Conservation (phyloP, 805 yeast species). For the Hanseniaspora clermontiae region DNA sequence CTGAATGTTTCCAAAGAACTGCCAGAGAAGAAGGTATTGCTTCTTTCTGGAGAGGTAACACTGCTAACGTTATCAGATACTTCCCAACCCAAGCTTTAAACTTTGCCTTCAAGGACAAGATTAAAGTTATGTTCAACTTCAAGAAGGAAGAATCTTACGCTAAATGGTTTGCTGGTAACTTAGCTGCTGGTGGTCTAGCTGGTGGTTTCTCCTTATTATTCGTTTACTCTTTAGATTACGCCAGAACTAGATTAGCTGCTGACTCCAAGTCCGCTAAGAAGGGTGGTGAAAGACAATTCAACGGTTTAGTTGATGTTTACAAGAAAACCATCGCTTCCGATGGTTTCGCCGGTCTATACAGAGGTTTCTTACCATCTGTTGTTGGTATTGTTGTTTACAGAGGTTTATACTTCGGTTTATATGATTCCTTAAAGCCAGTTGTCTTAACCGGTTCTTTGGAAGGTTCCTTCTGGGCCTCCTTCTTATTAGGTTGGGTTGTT, state of each 20-base stretch:
- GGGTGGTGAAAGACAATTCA: constrained; percentile 93
- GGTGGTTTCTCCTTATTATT: constrained; percentile 91
- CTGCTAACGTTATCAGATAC: constrained; percentile 96
- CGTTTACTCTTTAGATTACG: constrained; percentile 94
- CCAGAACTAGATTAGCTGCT: constrained; percentile 98
- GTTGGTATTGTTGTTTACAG: constrained; percentile 96
- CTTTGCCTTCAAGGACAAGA: constrained; percentile 97
- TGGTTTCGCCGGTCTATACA: constrained; percentile 96
- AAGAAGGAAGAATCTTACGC: constrained; percentile 90
- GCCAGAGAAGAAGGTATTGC: constrained; percentile 83
- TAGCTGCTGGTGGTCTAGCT: constrained; percentile 97
- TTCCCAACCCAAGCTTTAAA: constrained; percentile 98
- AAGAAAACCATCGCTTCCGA: constrained; percentile 88
- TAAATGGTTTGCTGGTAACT: constrained; percentile 93
- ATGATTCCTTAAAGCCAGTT: constrained; percentile 92
- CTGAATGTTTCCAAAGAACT: constrained; percentile 89
- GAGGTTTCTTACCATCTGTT: constrained; percentile 98
- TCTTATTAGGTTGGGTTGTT: constrained; percentile 94
- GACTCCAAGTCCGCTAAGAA: constrained; percentile 79
- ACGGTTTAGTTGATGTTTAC: constrained; percentile 93
- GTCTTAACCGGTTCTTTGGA: constrained; percentile 87
- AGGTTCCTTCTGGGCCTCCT: constrained; percentile 89
- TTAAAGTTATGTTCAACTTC: constrained; percentile 91
- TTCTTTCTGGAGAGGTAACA: constrained; percentile 99
- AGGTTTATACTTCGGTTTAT: constrained; percentile 97